Base-by-base conservation (phyloP, 306 rosid species). In the Ceratonia siliqua region DNA sequence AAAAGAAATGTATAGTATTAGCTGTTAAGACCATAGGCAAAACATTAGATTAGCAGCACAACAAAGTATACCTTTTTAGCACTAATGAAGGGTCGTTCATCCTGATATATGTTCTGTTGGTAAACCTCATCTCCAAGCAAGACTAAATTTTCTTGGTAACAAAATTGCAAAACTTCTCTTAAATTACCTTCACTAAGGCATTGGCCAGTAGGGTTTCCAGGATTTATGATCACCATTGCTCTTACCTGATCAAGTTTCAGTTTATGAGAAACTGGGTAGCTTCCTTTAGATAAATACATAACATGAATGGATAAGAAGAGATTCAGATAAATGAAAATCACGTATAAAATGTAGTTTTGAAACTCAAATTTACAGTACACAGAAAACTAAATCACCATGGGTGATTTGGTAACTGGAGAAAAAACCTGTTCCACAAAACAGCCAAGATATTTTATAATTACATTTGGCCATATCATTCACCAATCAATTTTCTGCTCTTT, bases 211-310 rank as follows among this genome's bases (percentile, higher is more conserved):
- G 99, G 99, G 52, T 95, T 95, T 18, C 99, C 99, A 63, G 99
- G 99, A 68, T 95, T 95, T 77, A 95, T 95, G 66, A 95, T 95
- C 86, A 95, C 99, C 99, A 95, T 92, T 46, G 99, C 99, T 87
- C 90, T 95, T 73, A 95, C 91, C 99, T 95, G 79, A 46, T 75
- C 65, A 79, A 76, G 71, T 70, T 75, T 79, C 73, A 78, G 50
- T 54, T 54, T 11, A 50, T 55, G 36, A 68, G 61, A 73, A 68
- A 69, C n/a, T 62, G 24, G 28, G 35, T 55, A 36, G 73, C 56
- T 75, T 50, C 68, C 78, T 24, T 39, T 15, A 35, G 56, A 53
- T 9, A 36, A 78, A 18, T n/a, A 62, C 70, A 77, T 69, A 28
- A 70, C 42, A 84, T 32, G 62, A 84, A 70, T 36, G 28, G 50